A percentile compares a stretch with the other conserved stretches of the same genome.
Conservation (phyloP, 768 basidiomycete species). For the Asterophora lycoperdoides region DNA sequence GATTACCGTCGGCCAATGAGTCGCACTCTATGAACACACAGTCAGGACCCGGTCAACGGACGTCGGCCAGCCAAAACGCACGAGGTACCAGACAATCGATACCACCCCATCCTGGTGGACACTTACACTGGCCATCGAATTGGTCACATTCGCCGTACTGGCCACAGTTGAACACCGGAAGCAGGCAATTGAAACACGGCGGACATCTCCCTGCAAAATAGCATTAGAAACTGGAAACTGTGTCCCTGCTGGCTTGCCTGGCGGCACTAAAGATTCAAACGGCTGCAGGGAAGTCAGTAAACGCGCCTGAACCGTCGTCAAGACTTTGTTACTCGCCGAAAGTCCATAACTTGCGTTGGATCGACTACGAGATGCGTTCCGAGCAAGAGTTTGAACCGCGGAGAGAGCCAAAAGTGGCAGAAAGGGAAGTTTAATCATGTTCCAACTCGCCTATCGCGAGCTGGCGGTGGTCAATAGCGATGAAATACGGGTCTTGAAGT, state of each 20-base stretch:
- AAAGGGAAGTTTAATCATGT: slow-evolving; percentile 3
- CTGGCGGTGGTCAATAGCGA: slow-evolving; percentile 2
- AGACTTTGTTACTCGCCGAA: slow-evolving; percentile 10
- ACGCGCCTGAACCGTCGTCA: not conserved
- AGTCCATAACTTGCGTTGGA: slow-evolving; percentile 17
- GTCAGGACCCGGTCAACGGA: slow-evolving; percentile 2
- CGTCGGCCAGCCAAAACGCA: slow-evolving; percentile 34
- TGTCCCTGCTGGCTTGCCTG: slow-evolving; percentile 10
- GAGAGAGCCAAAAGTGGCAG: slow-evolving; percentile 6
- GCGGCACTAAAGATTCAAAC: slow-evolving; percentile 20
- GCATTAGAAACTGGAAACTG: not conserved
- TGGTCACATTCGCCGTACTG: slow-evolving; percentile 89
- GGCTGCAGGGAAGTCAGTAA: slow-evolving; percentile 10
- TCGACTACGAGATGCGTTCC: slow-evolving; percentile 12
- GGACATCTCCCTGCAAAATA: slow-evolving; percentile 54
- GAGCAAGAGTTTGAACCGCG: not conserved
- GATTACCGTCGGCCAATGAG: slow-evolving; percentile 86
- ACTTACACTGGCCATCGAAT: slow-evolving; percentile 95
- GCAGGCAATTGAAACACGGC: slow-evolving; percentile 93
- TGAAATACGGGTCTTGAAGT: not conserved
- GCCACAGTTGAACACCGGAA: slow-evolving; percentile 89
- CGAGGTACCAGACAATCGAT: slow-evolving; percentile 92
- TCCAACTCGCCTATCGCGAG: slow-evolving; percentile 10
- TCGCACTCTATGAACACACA: slow-evolving; percentile 68
- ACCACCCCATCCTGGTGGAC: slow-evolving; percentile 96